Base-by-base conservation (phyloP, 225 moss, liverwort and hornwort species). In the Marchantia paleacea region DNA sequence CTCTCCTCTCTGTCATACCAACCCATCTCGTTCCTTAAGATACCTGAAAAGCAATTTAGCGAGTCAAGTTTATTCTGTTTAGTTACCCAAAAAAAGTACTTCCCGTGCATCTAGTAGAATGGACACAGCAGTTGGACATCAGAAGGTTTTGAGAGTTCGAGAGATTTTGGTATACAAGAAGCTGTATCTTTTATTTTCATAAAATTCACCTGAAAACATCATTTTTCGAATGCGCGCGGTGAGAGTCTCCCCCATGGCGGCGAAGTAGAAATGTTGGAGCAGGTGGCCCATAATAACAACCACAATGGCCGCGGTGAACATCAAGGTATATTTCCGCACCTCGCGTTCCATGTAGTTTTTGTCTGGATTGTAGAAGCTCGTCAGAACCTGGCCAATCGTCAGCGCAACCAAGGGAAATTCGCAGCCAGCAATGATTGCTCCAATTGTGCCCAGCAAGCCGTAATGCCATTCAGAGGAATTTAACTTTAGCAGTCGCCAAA, bases 1-100 rank as follows among this genome's bases (percentile, higher is more conserved):
- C 92, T 95, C 78, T 87, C 94, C 52, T 94, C 97, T 81, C 91
- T 91, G 80, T 99, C 97, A 81, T 93, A 99, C 97, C 97, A 99
- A 66, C 95, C 95, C 78, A 99, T 90, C 87, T 99, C 97, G 83
- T 94, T 94, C 53, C 84, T 89, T 82, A 96, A 90, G 79, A 96
- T 91, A 54, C 90, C 96, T 96, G 91, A 22, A 85, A 22, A 52
- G 25, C 72, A 82, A 54, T 48, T 73, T 22, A 53, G n/a, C 29
- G 65, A 30, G 72, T 82, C 75, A 15, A 39, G 72, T 7, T 29
- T 82, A 50, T 76, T 16, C 39, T 39, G 22, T 18, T 10, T 7
- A 19, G 48, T 20, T 10, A 49, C 51, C n/a, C n/a, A n/a, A n/a
- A n/a, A n/a, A n/a, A n/a, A n/a, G n/a, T n/a, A 24, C 51, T 48